Conservation (phyloP, 805 yeast species). For the Candida sithepensis region DNA sequence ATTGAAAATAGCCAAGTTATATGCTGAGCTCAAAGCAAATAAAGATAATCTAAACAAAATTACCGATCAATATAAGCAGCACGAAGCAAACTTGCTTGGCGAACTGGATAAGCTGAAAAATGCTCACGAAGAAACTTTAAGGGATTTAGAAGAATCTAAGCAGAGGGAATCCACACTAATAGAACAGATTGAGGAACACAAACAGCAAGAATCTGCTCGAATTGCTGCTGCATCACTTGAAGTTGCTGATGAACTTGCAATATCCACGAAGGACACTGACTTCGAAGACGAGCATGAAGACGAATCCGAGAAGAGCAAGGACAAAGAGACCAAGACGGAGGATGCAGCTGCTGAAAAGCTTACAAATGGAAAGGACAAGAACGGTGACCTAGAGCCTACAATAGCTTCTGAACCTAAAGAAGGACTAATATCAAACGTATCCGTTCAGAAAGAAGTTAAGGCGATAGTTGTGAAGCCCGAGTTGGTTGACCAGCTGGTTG, state of each 20-base stretch:
- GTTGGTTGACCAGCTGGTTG: not conserved
- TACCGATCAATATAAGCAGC: not conserved
- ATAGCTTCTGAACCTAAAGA: not conserved
- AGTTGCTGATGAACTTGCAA: too few relatives aligned
- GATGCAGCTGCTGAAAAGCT: too few relatives aligned
- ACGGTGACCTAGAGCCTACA: not conserved
- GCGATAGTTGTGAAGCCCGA: not conserved
- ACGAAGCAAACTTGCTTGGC: not conserved
- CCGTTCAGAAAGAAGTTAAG: not conserved
- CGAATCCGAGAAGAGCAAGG: not conserved
- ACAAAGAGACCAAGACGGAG: not conserved
- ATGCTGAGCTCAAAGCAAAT: not conserved
- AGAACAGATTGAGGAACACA: not conserved
- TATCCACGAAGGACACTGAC: too few relatives aligned
- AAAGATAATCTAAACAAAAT: not conserved
- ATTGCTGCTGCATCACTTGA: too few relatives aligned
- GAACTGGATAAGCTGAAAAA: slow-evolving; percentile 4
- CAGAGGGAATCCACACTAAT: not conserved
- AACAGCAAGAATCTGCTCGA: not conserved
- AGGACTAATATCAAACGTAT: not conserved
- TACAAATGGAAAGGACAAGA: not conserved
- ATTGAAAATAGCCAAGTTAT: not conserved
- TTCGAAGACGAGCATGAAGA: too few relatives aligned
- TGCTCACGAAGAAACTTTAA: not conserved
- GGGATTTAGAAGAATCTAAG: not conserved